Base-by-base conservation (phyloP, 2,329 filamentous ascomycete species). In the Penicillium sp. region DNA sequence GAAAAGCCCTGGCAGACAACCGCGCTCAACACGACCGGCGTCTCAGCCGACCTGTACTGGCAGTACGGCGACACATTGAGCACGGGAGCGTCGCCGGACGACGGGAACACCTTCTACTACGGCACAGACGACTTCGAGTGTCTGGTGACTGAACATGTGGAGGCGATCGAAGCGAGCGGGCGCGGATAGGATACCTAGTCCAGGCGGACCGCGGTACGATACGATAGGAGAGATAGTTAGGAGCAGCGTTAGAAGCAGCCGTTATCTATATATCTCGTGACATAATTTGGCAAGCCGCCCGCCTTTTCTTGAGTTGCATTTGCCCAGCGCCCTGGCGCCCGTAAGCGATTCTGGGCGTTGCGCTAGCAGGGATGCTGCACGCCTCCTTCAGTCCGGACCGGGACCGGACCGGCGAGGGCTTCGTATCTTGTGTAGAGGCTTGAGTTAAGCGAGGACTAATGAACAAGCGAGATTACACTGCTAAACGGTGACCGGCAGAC, bases 21-120 rank as follows among this genome's bases (percentile, higher is more conserved):
- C 0, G 68, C 76, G 3, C 62, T 78, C 17, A 66, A 71, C 35
- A 70, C 73, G 1, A 73, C 69, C 5, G 75, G 73, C 48, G 65
- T 79, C 3, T 72, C 75, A 2, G 78, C 58, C 1, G 74, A 80
- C 67, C 70, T 76, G 60, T 78, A 72, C 58, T 80, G 78, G 78
- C 78, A 80, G 62, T 75, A 69, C 50, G 74, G 73, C 8, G 69
- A 75, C 52, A 71, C 66, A 0, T 47, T 78, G 41, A 75, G 71
- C 51, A 64, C 60, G 9, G 75, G 74, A 5, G 49, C 61, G 54
- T 74, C 74, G 8, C 62, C 67, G 3, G 61, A 77, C 55, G 74
- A 76, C 58, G 71, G 68, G 0, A 69, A 76, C 56, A 76, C 74
- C 0, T 65, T 76, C 26, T 76, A 75, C 31, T 75, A 74, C 57